A percentile compares a stretch with the other conserved stretches of the same genome.
Conservation (phyloP, 1,284 basidiomycete species). For the Peniophora sp. region DNA sequence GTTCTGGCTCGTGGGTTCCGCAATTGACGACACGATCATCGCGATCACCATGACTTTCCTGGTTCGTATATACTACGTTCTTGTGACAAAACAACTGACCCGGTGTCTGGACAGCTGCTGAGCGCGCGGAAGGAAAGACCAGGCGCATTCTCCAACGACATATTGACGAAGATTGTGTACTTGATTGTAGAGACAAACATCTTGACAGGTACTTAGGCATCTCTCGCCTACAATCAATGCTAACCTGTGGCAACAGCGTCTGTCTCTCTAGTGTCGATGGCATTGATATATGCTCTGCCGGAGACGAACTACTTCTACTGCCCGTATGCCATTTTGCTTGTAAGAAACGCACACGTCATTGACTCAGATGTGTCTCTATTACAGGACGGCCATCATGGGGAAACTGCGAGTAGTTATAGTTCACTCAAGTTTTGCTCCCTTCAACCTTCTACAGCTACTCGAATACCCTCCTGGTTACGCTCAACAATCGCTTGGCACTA, state of each 20-base stretch:
- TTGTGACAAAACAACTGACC: no score
- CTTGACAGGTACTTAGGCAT: conserved; percentile 2
- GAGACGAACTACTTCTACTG: background rate
- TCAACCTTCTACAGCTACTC: no score
- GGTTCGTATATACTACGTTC: background rate
- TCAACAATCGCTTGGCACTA: conserved; percentile 9
- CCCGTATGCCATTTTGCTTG: no score
- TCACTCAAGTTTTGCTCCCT: no score
- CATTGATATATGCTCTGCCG: conserved; percentile 1
- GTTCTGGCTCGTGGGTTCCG: background rate
- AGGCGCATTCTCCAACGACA: background rate
- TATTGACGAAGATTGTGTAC: conserved; percentile 1
- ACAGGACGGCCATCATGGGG: conserved; percentile 1
- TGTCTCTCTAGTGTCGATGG: background rate
- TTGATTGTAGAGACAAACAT: conserved; percentile 7
- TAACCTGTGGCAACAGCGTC: background rate
- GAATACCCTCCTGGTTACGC: conserved; percentile 8
- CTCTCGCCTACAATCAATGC: background rate
- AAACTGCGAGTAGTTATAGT: no score
- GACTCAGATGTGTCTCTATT: no score
- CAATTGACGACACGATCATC: background rate
- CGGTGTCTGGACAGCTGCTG: background rate
- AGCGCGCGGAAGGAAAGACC: background rate
- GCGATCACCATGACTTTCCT: background rate
- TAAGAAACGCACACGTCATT: no score